A percentile compares a stretch with the other conserved stretches of the same genome.
Conservation (phyloP, 192 early-diverging fungal genomes). For the Coemansia sp. region DNA sequence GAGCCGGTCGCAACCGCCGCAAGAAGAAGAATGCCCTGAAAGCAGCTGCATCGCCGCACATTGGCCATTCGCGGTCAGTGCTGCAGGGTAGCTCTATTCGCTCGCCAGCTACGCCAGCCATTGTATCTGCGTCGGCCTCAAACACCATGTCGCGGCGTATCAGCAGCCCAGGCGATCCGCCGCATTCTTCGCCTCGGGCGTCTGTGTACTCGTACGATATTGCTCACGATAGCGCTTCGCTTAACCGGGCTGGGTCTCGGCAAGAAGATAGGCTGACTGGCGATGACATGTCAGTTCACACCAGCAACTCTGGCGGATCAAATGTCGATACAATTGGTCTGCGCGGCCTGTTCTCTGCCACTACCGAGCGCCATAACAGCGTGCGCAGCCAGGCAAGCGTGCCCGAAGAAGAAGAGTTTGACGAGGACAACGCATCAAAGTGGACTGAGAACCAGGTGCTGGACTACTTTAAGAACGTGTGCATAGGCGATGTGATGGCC, state of each 20-base stretch:
- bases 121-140: conserved; percentile 28
- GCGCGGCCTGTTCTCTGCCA: neutral
- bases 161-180: conserved; percentile 24
- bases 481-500: conserved; percentile 52
- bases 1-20: conserved; percentile 41
- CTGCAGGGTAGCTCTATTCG: conserved; percentile 47
- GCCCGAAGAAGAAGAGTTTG: conserved; percentile 16
- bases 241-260: conserved; percentile 21
- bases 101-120: conserved; percentile 23
- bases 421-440: conserved; percentile 43
- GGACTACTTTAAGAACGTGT: conserved; percentile 50
- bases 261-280: conserved; percentile 31
- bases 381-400: conserved; percentile 21
- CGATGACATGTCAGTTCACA: conserved; percentile 41
- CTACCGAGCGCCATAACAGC: conserved; percentile 29
- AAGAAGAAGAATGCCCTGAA: conserved; percentile 39
- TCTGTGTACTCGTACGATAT: conserved; percentile 29
- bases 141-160: conserved; percentile 39
- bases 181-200: conserved; percentile 13
- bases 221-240: conserved; percentile 17
- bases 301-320: conserved; percentile 31
- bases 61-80: conserved; percentile 25
- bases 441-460: conserved; percentile 50
- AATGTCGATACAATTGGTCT: conserved; percentile 5
- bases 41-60: conserved; percentile 15